phyloP scores from a whole-genome alignment of 345 rosid genomes.

The Aethionema arabicum region DNA sequence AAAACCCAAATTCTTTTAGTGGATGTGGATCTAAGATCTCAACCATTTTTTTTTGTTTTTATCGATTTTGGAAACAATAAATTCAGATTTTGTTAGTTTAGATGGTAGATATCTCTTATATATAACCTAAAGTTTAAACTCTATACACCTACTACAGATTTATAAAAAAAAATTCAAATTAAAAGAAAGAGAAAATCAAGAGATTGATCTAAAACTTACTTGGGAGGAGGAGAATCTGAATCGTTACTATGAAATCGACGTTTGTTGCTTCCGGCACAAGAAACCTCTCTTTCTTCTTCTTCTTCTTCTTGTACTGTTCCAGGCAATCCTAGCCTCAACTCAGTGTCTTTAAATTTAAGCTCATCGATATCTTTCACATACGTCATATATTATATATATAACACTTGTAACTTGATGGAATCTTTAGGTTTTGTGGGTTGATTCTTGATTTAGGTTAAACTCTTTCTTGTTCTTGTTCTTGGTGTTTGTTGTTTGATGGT shows the following conservation, averaged over 20 bases:
- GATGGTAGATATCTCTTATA: too few species aligned
- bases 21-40: too few species aligned
- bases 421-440: conserved; percentile 2
- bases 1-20: too few species aligned
- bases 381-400: conserved; percentile 19
- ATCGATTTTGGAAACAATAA: too few species aligned
- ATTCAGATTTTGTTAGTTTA: too few species aligned
- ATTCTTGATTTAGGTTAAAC: neutral
- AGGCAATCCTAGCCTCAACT: conserved; percentile 82
- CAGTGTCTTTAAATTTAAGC: conserved; percentile 75
- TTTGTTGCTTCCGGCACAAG: conserved; percentile 55
- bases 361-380: conserved; percentile 42
- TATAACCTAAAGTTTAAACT: too few species aligned
- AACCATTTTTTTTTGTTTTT: too few species aligned
- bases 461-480: neutral
- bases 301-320: conserved; percentile 44
- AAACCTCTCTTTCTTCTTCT: conserved; percentile 30
- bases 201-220: conserved; percentile 51
- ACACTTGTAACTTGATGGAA: neutral
- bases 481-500: conserved; percentile 22
- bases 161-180: neutral
- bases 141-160: too few species aligned
- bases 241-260: conserved; percentile 37
- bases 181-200: neutral
- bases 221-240: conserved; percentile 47